A percentile compares a stretch with the other conserved stretches of the same genome.
These are phyloP conservation scores for Saccharomyces hybrid DNA, from an alignment of 1,139 yeast species.

Conservation along the genomic window DNA sequence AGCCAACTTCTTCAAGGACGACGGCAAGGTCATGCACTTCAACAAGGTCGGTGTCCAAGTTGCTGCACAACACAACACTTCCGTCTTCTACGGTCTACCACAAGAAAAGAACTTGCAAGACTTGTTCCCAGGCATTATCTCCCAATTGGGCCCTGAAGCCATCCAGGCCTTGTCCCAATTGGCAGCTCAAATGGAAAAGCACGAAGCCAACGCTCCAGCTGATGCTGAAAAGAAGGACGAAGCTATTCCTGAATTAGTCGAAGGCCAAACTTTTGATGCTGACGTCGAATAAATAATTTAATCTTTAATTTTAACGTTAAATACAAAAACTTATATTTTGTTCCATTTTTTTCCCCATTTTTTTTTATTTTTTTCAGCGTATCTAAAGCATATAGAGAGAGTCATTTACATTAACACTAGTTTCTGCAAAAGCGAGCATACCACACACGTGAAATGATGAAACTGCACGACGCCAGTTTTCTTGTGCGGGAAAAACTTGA, in stretches of 20 bases:
- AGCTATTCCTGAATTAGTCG: conserved; percentile 90
- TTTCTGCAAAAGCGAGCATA: background rate
- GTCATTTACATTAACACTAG: background rate
- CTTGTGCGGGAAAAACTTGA: background rate
- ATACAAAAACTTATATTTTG: background rate
- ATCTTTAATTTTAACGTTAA: conserved; percentile 2
- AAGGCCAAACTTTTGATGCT: conserved; percentile 90
- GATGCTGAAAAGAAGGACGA: conserved; percentile 39
- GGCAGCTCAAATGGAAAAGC: conserved; percentile 78
- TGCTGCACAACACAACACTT: conserved; percentile 84
- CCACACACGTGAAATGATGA: conserved; percentile 1
- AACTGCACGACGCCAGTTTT: background rate
- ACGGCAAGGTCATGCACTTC: conserved; percentile 94
- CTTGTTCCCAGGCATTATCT: conserved; percentile 89
- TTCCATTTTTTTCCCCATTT: background rate
- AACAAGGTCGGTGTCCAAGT: conserved; percentile 93
- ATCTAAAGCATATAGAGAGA: background rate
- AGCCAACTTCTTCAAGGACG: conserved; percentile 96
- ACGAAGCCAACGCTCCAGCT: conserved; percentile 36
- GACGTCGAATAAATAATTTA: conserved; percentile 49
- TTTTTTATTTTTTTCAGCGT: background rate
- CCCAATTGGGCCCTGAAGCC: conserved; percentile 96
- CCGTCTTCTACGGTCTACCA: conserved; percentile 92
- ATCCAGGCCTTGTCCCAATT: conserved; percentile 82
- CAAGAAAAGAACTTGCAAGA: conserved; percentile 91